Evolutionary conservation across 1,284 basidiomycete genomes (phyloP), one percentile per base, ranked within the genome.

Genomic region (Waitea zeae): DNA sequence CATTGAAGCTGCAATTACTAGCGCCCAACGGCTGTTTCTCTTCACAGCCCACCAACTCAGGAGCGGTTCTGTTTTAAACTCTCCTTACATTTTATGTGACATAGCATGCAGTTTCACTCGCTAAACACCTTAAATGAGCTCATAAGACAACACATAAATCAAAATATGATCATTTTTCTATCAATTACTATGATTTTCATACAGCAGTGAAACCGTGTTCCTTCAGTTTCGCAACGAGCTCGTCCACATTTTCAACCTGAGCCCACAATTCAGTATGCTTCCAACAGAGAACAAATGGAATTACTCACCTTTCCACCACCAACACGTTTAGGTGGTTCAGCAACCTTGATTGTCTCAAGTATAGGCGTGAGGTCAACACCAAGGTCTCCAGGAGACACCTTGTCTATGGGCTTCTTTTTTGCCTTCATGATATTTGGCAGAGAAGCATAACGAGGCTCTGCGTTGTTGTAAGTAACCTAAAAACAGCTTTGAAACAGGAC

Each of bases 371-470:
- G 62, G 52, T 90, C 81, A 26, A 92, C 61, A n/a, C 78, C 77
- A 12, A 97, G 75, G 46, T 93, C 88, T 32, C 68, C 62, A 6
- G 87, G 65, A 20, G 74, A 74, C 41, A 90, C 49, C 50, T 87
- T 92, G 59, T 92, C 80, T 34, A 97, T 61, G 17, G 84, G 82
- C 62, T 99, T 99, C 72, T 97, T 99, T 70, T 97, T 98, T 17
- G 93, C 93, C 61, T 93, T 93, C 87, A 93, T 95, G 56, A 93
- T 93, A 50, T 89, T 93, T 12, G 89, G 90, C 41, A 95, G 56
- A 17, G 89, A 89, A 1, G 90, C 89, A 51, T 93, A 96, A 45
- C 90, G 78, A 9, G 90, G 90, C 54, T 93, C 89, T 84, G 53
- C n/a, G n/a, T n/a, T n/a, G n/a, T n/a, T n/a, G 38, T 35, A 30